These are phyloP conservation scores for Populus euphratica DNA, from an alignment of 345 rosid genomes.

Conservation along the genomic window DNA sequence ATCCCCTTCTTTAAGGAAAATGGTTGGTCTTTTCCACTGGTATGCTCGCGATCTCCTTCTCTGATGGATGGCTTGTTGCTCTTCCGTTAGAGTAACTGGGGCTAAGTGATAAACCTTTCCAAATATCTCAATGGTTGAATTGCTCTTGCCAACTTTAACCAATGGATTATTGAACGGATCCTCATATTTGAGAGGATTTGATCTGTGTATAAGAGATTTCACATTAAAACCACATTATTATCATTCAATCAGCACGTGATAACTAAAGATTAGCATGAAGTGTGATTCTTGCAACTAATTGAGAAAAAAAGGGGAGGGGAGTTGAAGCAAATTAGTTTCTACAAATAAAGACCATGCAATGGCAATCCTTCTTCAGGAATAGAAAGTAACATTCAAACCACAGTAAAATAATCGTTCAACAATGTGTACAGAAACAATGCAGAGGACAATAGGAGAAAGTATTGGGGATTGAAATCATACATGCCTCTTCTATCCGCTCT, in stretches of 20 bases:
- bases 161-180: slow-evolving; percentile 92
- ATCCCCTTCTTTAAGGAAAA: slow-evolving; percentile 92
- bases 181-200: slow-evolving; percentile 71
- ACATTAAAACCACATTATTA: background rate
- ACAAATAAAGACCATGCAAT: background rate
- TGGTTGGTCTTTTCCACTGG: slow-evolving; percentile 90
- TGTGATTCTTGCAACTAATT: background rate
- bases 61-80: slow-evolving; percentile 74
- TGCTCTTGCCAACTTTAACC: slow-evolving; percentile 72
- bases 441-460: background rate
- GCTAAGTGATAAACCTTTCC: slow-evolving; percentile 84
- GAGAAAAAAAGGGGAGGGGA: background rate
- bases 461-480: slow-evolving; percentile 54
- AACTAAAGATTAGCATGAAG: background rate
- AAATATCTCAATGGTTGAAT: slow-evolving; percentile 83
- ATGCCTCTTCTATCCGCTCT: slow-evolving; percentile 99
- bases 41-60: slow-evolving; percentile 93
- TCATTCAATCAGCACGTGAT: background rate
- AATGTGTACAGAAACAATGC: background rate
- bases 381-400: background rate
- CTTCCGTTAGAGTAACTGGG: slow-evolving; percentile 76
- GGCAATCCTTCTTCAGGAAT: background rate
- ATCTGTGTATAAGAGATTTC: slow-evolving; percentile 41
- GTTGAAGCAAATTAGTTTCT: background rate
- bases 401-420: background rate